Base-by-base conservation (phyloP, 2,329 filamentous ascomycete genomes). In the Microdochium nivale region DNA sequence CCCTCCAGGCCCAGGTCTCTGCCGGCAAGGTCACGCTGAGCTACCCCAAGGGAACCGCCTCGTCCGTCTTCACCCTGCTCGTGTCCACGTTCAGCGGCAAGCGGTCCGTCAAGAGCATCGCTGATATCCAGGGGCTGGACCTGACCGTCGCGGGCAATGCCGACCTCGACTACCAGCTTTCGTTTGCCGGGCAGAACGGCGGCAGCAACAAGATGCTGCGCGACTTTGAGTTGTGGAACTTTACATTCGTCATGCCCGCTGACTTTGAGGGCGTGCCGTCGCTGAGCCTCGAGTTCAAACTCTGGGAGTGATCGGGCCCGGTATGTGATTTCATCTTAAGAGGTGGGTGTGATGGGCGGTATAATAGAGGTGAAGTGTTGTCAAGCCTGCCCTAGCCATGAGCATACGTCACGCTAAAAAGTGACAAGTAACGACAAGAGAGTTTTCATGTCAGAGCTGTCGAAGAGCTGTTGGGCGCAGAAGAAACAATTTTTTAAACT, bases 31-130 rank as follows among this genome's bases (percentile, higher is more conserved):
- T 85, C 7, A 71, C 70, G 11, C 60, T 84, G 2, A 72, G 73
- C 0, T 84, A 84, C 55, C 80, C 80, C 0, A 56, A 65, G 14
- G 80, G 78, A 1, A 78, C 74, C 44, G 59, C 66, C 0, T 65
- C 64, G 3, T 78, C 74, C 24, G 64, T 71, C 16, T 82, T 82
- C 59, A 73, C 69, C 1, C 70, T 82, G 24, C 56, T 78, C 2
- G 70, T 81, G 0, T 73, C 71, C 0, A 74, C 75, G 2, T 74
- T 76, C 7, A 54, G 55, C n/a, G 62, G 65, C 2, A 73, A 70
- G 56, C 66, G 64, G 5, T 75, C 75, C 30, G 63, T 81, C 1
- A 43, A 58, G 0, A 61, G 66, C 1, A 79, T 76, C 70, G 63
- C 60, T 0, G 77, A 79, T 54, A 63, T 81, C 0, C 70, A 72